phyloP scores from a whole-genome alignment of 176 grass and related monocot species.

The Oryza glumipatula region DNA sequence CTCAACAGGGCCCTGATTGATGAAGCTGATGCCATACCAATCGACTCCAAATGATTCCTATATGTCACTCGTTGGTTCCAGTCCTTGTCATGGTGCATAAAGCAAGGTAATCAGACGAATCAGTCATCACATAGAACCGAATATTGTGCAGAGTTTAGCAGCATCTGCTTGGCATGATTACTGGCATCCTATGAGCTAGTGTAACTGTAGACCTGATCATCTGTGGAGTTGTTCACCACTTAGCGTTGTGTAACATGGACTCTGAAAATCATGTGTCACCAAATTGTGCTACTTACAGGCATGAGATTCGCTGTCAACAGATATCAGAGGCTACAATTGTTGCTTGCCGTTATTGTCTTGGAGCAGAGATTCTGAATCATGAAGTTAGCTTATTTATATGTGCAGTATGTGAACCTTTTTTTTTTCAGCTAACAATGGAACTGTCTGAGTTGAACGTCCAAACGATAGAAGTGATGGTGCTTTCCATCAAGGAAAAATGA shows the following conservation, averaged over 20 bases:
- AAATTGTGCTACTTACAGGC: neutral
- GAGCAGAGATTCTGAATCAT: neutral
- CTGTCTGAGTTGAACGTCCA: neutral
- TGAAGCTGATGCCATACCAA: neutral
- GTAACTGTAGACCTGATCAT: neutral
- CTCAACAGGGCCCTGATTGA: neutral
- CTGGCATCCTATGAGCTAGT: neutral
- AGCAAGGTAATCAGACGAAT: neutral
- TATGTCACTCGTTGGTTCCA: neutral
- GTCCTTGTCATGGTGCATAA: neutral
- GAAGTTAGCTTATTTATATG: neutral
- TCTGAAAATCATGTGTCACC: neutral
- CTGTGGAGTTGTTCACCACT: neutral
- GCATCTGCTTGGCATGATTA: neutral
- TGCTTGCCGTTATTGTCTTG: neutral
- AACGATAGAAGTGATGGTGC: neutral
- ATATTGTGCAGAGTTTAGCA: neutral
- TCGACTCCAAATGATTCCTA: conserved; percentile 4
- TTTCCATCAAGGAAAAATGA: neutral
- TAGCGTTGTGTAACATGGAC: neutral
- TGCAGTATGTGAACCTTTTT: neutral
- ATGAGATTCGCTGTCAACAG: neutral
- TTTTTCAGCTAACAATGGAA: neutral
- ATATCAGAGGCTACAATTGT: neutral
- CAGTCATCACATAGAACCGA: neutral